phyloP scores from a whole-genome alignment of 352 stramenopile species.

The Thalassiosira hispida region DNA sequence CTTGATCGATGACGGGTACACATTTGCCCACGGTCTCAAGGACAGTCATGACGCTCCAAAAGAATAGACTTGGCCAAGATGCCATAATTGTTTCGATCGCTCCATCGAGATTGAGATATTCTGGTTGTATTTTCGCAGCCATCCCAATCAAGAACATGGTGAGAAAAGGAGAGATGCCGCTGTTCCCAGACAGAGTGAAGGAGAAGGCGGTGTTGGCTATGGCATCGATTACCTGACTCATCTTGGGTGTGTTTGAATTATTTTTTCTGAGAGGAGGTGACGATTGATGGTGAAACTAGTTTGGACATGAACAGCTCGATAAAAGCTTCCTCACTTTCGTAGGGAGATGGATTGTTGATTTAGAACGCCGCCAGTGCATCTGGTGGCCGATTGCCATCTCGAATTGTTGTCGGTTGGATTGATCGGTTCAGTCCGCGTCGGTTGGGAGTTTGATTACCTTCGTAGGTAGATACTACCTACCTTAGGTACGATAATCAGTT shows the following conservation, averaged over 20 bases:
- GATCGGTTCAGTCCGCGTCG: no score
- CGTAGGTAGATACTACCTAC: no score
- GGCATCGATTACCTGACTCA: constrained; percentile 25
- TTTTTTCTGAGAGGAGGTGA: no score
- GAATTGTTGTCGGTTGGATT: no score
- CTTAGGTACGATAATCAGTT: no score
- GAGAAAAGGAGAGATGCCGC: constrained; percentile 57
- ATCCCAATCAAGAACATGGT: constrained; percentile 62
- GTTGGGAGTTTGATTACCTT: no score
- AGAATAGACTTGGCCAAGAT: constrained; percentile 40
- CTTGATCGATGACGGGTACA: constrained; percentile 60
- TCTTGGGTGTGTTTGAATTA: not conserved
- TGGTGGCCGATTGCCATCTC: no score
- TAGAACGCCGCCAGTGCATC: no score
- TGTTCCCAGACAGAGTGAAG: constrained; percentile 57
- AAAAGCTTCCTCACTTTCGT: no score
- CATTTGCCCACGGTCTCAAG: constrained; percentile 59
- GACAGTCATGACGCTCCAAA: constrained; percentile 51
- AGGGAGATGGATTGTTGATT: no score
- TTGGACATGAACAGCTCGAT: no score
- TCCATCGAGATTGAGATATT: constrained; percentile 49
- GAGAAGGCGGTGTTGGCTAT: constrained; percentile 43
- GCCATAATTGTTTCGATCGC: constrained; percentile 53
- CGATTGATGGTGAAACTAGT: no score
- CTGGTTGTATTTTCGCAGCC: constrained; percentile 25